Percentiles rank a stretch among this genome's conserved stretches.
Evolutionary conservation across 495 filamentous ascomycete genomes (phyloP).

Genomic region (Xylaria grammica): DNA sequence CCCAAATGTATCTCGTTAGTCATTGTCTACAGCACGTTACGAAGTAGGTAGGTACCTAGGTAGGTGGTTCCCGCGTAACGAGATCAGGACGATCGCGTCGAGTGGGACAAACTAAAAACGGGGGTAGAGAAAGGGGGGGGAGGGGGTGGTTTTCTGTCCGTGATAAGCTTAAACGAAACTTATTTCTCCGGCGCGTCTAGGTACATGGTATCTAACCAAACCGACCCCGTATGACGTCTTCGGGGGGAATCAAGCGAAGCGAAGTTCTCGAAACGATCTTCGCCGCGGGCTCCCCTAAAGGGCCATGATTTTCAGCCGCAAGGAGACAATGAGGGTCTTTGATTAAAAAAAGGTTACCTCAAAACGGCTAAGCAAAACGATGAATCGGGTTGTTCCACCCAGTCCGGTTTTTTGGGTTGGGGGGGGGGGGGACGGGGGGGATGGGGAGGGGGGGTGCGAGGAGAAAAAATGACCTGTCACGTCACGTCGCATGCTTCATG

Average conservation of each 20-base stretch:
- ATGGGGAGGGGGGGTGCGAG: not conserved
- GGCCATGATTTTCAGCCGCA: conserved; percentile 13
- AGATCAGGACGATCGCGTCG: conserved; percentile 1
- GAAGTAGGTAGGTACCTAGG: not conserved
- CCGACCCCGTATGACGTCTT: conserved; percentile 13
- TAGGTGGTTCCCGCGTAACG: not conserved
- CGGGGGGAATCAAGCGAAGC: not conserved
- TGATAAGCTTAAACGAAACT: conserved; percentile 17
- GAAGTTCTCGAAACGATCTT: not conserved
- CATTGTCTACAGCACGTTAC: too few relatives aligned
- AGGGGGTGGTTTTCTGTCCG: not conserved
- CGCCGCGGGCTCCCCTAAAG: not conserved
- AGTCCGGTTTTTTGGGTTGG: not conserved
- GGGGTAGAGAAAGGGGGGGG: too few relatives aligned
- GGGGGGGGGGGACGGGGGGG: not conserved
- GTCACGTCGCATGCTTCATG: conserved; percentile 11
- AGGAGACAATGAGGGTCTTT: conserved; percentile 7
- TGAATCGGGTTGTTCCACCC: not conserved
- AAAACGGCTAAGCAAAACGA: conserved; percentile 8
- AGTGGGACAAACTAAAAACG: conserved; percentile 1
- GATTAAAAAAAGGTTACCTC: conserved; percentile 4
- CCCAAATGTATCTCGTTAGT: too few relatives aligned
- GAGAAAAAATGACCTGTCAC: conserved; percentile 14
- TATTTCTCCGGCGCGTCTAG: not conserved
- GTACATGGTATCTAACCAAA: too few relatives aligned